These are phyloP conservation scores for Hypoxylon sp. DNA, from an alignment of 2,329 filamentous ascomycete species.

Conservation along the genomic window DNA sequence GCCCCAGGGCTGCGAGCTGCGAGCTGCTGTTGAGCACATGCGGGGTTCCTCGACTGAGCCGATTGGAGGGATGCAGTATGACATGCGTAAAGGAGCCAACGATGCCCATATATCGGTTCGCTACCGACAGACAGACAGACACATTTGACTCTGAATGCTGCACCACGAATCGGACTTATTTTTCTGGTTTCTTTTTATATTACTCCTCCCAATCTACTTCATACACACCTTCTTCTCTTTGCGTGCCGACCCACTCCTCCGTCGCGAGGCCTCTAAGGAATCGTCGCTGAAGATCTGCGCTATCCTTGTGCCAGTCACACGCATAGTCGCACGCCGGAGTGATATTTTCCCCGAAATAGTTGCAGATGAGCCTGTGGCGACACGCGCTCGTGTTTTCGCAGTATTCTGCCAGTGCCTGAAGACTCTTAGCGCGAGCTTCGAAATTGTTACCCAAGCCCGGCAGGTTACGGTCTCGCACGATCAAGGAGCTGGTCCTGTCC, in stretches of 20 bases:
- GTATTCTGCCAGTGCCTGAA: conserved; percentile 76
- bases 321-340: conserved; percentile 73
- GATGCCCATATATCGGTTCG: conserved; percentile 31
- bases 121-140: conserved; percentile 24
- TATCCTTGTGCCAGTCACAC: conserved; percentile 81
- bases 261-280: conserved; percentile 65
- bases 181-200: conserved; percentile 8
- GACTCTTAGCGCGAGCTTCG: conserved; percentile 66
- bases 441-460: conserved; percentile 51
- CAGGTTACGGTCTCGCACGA: conserved; percentile 55
- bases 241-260: conserved; percentile 71
- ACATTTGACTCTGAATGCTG: no score
- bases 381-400: conserved; percentile 80
- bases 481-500: conserved; percentile 72
- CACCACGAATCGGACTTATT: conserved; percentile 29
- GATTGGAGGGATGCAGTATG: conserved; percentile 42
- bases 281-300: conserved; percentile 62
- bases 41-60: conserved; percentile 39
- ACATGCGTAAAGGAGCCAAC: conserved; percentile 35
- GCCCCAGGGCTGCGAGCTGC: conserved; percentile 32
- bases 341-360: conserved; percentile 76
- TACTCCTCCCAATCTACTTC: conserved; percentile 63
- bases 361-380: conserved; percentile 77
- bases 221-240: conserved; percentile 66
- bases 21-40: conserved; percentile 34